Evolutionary conservation across 2,329 filamentous ascomycete genomes (phyloP), one percentile per base, ranked within the genome.

Genomic region (Chaetomium globosum): DNA sequence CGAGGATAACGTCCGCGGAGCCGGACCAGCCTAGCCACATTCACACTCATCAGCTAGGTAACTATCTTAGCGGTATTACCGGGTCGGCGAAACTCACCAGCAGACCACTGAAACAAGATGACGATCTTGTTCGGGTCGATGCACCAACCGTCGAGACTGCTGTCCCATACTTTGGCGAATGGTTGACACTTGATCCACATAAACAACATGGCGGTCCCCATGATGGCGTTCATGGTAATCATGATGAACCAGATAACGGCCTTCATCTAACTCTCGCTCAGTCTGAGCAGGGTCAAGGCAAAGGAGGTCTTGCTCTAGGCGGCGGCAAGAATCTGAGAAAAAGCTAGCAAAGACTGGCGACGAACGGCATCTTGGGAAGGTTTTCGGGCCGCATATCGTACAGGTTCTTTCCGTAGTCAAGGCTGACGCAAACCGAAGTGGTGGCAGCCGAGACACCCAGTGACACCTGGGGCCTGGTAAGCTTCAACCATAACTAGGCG

Each of bases 251-350:
- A 76, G n/a, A 79, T 69, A 9, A 73, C 61, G 4, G 56, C 56
- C 43, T 70, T 72, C 49, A 73, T 69, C 62, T 68, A 68, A 4
- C 73, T 72, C 8, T 73, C 67, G 6, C 71, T 71, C 33, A 78
- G 69, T 4, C 74, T 72, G 10, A 76, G 68, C 4, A 78, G 69
- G 3, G 76, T 77, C 3, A 78, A 59, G 9, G 75, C 76, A 52
- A 79, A 78, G 1, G 77, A 77, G 0, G 77, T 78, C 66, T 79
- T 79, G 65, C 75, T 77, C 75, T 74, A 78, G 16, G 74, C 72
- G 43, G 77, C 71, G 5, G 73, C 72, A 26, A 77, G 61, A 49
- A 79, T 71, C n/a, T 23, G 75, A 73, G 48, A 74, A 65, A 26
- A 73, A 72, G 57, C 71, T 67, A 23, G 73, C 63, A 36, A 71